Conservation (phyloP, 768 basidiomycete genomes). For the Phylloporus sp. region DNA sequence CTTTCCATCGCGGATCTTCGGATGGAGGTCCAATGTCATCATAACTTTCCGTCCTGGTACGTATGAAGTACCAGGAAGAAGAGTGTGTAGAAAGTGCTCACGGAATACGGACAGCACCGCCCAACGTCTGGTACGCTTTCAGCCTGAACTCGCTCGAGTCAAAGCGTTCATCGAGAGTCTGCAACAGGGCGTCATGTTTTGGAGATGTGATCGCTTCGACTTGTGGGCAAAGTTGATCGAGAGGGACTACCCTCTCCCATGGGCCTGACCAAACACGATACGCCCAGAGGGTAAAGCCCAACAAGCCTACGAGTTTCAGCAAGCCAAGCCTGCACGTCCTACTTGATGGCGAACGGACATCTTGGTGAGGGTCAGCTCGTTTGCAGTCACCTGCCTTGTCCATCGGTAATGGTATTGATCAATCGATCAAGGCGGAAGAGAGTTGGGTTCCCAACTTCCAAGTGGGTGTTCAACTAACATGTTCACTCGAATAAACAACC, state of each 20-base stretch:
- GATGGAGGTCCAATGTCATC: constrained; percentile 48
- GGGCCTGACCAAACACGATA: constrained; percentile 6
- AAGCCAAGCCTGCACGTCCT: background rate
- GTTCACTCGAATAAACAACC: no score
- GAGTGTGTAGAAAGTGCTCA: constrained; percentile 4
- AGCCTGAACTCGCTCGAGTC: constrained; percentile 24
- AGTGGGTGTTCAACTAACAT: no score
- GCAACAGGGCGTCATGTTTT: constrained; percentile 15
- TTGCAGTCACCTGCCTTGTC: constrained; percentile 15
- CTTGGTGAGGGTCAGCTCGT: background rate
- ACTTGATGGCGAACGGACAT: background rate
- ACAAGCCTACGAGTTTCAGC: constrained; percentile 2
- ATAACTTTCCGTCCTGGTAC: constrained; percentile 49
- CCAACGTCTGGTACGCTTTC: constrained; percentile 31
- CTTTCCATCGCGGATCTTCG: constrained; percentile 42
- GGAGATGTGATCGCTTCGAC: constrained; percentile 13
- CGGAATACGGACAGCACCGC: constrained; percentile 36
- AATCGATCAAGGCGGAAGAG: no score
- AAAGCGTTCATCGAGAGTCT: constrained; percentile 24
- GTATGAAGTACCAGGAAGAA: background rate
- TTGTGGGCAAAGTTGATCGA: constrained; percentile 28
- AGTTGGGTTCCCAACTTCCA: no score
- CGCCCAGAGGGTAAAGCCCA: constrained; percentile 8
- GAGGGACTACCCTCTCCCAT: background rate
- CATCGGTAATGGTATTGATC: no score